Base-by-base conservation (phyloP, 2,329 filamentous ascomycete species). In the Xylaria sp. region DNA sequence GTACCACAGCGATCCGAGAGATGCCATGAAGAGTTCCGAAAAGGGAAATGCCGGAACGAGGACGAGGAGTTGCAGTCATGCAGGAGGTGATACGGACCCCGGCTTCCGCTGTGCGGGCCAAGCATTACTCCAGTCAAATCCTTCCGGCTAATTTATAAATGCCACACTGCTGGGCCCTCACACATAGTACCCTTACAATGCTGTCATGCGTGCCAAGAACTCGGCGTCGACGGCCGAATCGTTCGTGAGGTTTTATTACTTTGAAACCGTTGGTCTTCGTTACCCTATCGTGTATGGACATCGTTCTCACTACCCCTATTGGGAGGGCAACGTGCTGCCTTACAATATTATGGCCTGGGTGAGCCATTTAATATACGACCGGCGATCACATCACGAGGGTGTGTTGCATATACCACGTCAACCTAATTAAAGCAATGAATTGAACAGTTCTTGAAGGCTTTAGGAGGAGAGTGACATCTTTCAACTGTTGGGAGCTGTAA, bases 1-100 rank as follows among this genome's bases (percentile, higher is more conserved):
- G 34, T 37, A 15, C 48, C 54, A 41, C 34, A 50, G 15, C n/a
- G 13, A 32, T 5, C 15, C n/a, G 46, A n/a, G 23, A 18, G 25
- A 59, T 39, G n/a, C 32, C 32, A 34, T 18, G 13, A 32, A 1
- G 46, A 48, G n/a, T 64, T 64, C 62, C 69, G 32, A 68, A 70
- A 70, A 20, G 12, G 65, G 69, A 65, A 70, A 54, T 56, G 48
- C 62, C 69, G 69, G 69, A 70, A 63, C 61, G 57, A 70, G 61
- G 51, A 20, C 44, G 44, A 67, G 44, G 63, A 41, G 20, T 18
- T 32, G 25, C 18, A 15, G 61, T 62, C 57, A 62, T 48, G 66
- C 63, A 59, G 34, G 51, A 18, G 25, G 44, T 52, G 66, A 9
- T 62, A 58, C 67, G 67, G 63, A 59, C 46, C 56, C 67, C 63